Evolutionary conservation across 345 rosid species (phyloP).

Genomic region (Firmiana major): DNA sequence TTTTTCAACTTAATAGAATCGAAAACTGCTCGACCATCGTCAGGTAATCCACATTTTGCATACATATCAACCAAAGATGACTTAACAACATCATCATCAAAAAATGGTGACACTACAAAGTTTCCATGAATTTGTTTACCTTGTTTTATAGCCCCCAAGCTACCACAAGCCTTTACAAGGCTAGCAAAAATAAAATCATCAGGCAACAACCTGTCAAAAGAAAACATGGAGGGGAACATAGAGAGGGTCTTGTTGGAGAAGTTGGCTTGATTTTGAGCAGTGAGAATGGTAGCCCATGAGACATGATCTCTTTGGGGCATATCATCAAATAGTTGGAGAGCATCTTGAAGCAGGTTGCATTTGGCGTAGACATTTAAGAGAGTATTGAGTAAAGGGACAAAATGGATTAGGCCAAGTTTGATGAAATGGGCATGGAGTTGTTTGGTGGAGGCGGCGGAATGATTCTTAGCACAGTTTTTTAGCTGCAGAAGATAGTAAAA

Average conservation of each 20-base stretch:
- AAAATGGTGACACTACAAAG: slow-evolving; percentile 42
- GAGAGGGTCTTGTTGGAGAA: slow-evolving; percentile 49
- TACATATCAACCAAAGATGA: slow-evolving; percentile 79
- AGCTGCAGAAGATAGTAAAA: slow-evolving; percentile 43
- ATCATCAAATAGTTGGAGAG: slow-evolving; percentile 51
- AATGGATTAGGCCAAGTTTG: slow-evolving; percentile 42
- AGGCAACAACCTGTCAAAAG: slow-evolving; percentile 36
- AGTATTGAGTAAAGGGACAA: slow-evolving; percentile 37
- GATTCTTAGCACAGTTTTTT: slow-evolving; percentile 35
- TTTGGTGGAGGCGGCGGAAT: slow-evolving; percentile 25
- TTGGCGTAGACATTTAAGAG: slow-evolving; percentile 50
- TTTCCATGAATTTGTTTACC: slow-evolving; percentile 69
- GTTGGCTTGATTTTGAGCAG: slow-evolving; percentile 51
- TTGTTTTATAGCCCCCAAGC: slow-evolving; percentile 38
- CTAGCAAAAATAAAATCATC: slow-evolving; percentile 63
- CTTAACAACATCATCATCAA: slow-evolving; percentile 58
- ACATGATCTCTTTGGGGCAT: slow-evolving; percentile 59
- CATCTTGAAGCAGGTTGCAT: slow-evolving; percentile 41
- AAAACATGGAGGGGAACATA: slow-evolving; percentile 34
- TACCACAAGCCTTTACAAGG: slow-evolving; percentile 62
- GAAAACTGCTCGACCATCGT: slow-evolving; percentile 44
- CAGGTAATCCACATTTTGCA: slow-evolving; percentile 50
- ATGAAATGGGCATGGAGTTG: slow-evolving; percentile 48
- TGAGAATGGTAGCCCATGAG: slow-evolving; percentile 69
- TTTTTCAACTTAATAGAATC: slow-evolving; percentile 47